phyloP scores from a whole-genome alignment of 345 rosid species.

The Arabis alpina region DNA sequence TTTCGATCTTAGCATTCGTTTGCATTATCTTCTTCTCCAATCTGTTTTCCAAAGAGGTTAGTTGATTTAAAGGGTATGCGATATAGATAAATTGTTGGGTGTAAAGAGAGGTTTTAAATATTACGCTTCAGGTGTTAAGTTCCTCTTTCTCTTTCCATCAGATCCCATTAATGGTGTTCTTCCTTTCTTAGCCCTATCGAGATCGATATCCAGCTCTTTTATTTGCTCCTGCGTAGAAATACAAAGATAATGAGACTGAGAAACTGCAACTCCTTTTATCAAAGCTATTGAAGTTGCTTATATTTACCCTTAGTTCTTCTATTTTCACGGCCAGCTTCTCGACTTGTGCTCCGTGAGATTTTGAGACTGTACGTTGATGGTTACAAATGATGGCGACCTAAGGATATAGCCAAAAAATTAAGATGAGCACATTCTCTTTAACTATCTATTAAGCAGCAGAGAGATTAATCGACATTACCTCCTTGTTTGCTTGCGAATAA shows the following conservation, averaged over 20 bases:
- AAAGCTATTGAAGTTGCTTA: neutral
- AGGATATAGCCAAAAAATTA: slow-evolving; percentile 10
- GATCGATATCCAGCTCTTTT: slow-evolving; percentile 73
- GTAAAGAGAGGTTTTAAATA: slow-evolving; percentile 16
- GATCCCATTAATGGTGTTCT: slow-evolving; percentile 86
- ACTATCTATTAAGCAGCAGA: slow-evolving; percentile 1
- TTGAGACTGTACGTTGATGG: slow-evolving; percentile 94
- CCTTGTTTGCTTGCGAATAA: slow-evolving; percentile 89
- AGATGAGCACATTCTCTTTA: slow-evolving; percentile 15
- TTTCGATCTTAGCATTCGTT: slow-evolving; percentile 68
- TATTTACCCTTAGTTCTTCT: slow-evolving; percentile 53
- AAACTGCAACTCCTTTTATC: neutral
- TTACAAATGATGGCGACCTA: slow-evolving; percentile 89
- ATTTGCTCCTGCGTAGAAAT: slow-evolving; percentile 36
- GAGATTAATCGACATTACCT: slow-evolving; percentile 50
- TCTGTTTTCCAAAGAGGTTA: slow-evolving; percentile 46
- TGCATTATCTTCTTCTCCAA: slow-evolving; percentile 73
- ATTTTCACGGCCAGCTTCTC: slow-evolving; percentile 42
- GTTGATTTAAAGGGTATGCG: neutral
- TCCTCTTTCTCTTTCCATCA: slow-evolving; percentile 91
- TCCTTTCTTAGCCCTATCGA: slow-evolving; percentile 89
- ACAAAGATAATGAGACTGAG: slow-evolving; percentile 24
- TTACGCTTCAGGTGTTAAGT: slow-evolving; percentile 86
- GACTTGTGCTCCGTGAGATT: slow-evolving; percentile 61
- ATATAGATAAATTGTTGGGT: neutral